A percentile compares a stretch with the other conserved stretches of the same genome.
Conservation (phyloP, 148 eudicot species). For the Drosera capensis region DNA sequence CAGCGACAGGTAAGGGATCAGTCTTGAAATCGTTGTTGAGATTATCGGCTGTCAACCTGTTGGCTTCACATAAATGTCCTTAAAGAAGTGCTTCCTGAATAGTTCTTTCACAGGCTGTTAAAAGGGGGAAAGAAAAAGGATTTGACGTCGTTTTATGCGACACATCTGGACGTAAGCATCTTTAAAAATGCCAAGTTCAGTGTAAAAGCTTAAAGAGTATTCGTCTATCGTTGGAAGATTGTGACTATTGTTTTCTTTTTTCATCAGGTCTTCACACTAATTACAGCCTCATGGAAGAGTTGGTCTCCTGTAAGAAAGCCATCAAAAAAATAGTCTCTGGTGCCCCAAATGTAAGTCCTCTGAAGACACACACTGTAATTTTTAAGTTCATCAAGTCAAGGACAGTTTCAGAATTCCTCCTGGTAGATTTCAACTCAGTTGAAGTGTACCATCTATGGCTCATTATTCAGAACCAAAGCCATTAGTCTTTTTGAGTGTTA, state of each 20-base stretch:
- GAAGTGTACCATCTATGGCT: too few relatives aligned
- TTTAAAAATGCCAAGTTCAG: conserved; percentile 6
- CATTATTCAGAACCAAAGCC: too few relatives aligned
- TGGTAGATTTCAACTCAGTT: background rate
- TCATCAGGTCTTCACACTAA: conserved; percentile 87
- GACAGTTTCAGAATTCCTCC: background rate
- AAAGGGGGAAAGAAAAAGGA: conserved; percentile 69
- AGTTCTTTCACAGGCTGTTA: conserved; percentile 97
- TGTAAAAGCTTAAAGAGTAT: background rate
- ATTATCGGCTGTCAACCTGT: conserved; percentile 8
- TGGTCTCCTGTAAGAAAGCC: conserved; percentile 75
- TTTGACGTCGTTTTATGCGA: conserved; percentile 85
- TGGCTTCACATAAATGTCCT: conserved; percentile 19
- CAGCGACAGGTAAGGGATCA: conserved; percentile 59
- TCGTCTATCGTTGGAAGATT: background rate
- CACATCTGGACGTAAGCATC: conserved; percentile 93
- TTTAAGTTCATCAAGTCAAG: too few relatives aligned
- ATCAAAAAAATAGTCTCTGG: conserved; percentile 65
- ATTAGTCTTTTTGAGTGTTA: too few relatives aligned
- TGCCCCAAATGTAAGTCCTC: conserved; percentile 76
- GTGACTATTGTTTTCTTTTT: background rate
- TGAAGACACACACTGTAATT: conserved; percentile 1
- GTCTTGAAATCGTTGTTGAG: too few relatives aligned
- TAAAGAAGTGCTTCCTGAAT: conserved; percentile 58
- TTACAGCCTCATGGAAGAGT: conserved; percentile 94